A percentile compares a stretch with the other conserved stretches of the same genome.
These are phyloP conservation scores for Suillus subalutaceus DNA, from an alignment of 768 basidiomycete genomes.

Conservation along the genomic window DNA sequence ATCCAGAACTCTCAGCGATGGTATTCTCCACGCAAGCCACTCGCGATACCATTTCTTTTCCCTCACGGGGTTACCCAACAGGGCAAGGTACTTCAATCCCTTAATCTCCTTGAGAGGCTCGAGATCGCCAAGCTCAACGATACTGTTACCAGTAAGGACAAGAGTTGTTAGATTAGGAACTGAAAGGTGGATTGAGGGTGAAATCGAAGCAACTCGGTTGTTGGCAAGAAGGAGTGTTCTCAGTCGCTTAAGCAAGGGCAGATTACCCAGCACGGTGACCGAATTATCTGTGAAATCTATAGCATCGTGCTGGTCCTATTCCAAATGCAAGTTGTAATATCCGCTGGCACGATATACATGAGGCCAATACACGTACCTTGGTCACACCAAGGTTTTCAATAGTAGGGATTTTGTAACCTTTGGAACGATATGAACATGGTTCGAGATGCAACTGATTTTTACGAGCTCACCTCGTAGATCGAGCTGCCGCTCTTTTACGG, in stretches of 20 bases:
- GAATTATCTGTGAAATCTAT: constrained; percentile 95
- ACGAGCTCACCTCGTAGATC: constrained; percentile 77
- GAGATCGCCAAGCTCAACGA: constrained; percentile 81
- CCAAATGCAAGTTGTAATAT: constrained; percentile 20
- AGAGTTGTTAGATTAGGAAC: constrained; percentile 84
- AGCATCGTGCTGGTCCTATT: constrained; percentile 89
- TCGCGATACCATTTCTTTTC: constrained; percentile 97
- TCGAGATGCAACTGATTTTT: constrained; percentile 16
- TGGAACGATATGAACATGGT: constrained; percentile 23
- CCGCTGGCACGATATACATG: constrained; percentile 13
- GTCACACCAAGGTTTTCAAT: constrained; percentile 98
- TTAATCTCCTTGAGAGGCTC: constrained; percentile 80
- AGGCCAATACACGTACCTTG: constrained; percentile 52
- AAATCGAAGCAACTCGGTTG: constrained; percentile 85
- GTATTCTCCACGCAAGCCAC: constrained; percentile 91
- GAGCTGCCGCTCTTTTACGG: constrained; percentile 86
- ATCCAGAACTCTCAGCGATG: constrained; percentile 88
- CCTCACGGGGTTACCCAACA: constrained; percentile 82
- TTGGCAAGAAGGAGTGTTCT: constrained; percentile 85
- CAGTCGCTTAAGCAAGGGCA: constrained; percentile 85
- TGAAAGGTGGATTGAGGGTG: constrained; percentile 79
- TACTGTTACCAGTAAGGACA: constrained; percentile 81
- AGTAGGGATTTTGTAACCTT: constrained; percentile 91
- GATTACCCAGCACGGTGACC: constrained; percentile 77
- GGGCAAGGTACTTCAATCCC: constrained; percentile 72